A percentile compares a stretch with the other conserved stretches of the same genome.
These are phyloP conservation scores for Tylopilus rubrobrunneus DNA, from an alignment of 768 basidiomycete species.

Conservation along the genomic window DNA sequence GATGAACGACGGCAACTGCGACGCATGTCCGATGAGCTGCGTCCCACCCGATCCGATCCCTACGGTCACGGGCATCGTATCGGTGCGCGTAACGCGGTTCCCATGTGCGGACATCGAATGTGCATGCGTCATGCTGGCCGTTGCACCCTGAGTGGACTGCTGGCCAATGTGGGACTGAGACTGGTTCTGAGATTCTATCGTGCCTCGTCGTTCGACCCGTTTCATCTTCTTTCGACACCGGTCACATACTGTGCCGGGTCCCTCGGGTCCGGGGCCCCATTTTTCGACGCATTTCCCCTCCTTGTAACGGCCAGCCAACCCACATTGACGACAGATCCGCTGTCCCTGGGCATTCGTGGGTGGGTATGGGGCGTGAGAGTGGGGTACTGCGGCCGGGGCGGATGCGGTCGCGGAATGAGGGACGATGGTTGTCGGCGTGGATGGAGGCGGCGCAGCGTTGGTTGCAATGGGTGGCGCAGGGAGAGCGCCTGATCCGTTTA, in stretches of 20 bases:
- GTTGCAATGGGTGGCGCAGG: constrained; percentile 18
- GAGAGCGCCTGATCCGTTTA: constrained; percentile 19
- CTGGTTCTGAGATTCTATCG: constrained; percentile 44
- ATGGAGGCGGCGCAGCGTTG: constrained; percentile 7
- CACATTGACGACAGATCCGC: constrained; percentile 74
- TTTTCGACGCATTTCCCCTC: constrained; percentile 85
- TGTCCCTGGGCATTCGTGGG: constrained; percentile 58
- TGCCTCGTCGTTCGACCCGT: constrained; percentile 71
- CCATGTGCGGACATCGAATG: constrained; percentile 21
- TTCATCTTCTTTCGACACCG: constrained; percentile 88
- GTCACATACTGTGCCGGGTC: constrained; percentile 82
- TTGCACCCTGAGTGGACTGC: constrained; percentile 2
- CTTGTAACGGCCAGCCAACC: constrained; percentile 70
- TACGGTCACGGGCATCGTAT: constrained; percentile 31
- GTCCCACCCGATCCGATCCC: constrained; percentile 24
- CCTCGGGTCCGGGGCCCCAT: constrained; percentile 82
- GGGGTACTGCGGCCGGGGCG: background rate
- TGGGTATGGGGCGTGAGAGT: constrained; percentile 22
- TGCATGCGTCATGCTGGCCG: constrained; percentile 11
- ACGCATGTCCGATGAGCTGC: constrained; percentile 23
- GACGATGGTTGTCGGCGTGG: constrained; percentile 11
- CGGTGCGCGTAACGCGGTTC: constrained; percentile 24
- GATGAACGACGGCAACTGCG: constrained; percentile 22
- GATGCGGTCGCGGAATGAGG: constrained; percentile 7
- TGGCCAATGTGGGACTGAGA: constrained; percentile 17